Base-by-base conservation (phyloP, 1,139 yeast genomes). In the Ogataea hybrid region DNA sequence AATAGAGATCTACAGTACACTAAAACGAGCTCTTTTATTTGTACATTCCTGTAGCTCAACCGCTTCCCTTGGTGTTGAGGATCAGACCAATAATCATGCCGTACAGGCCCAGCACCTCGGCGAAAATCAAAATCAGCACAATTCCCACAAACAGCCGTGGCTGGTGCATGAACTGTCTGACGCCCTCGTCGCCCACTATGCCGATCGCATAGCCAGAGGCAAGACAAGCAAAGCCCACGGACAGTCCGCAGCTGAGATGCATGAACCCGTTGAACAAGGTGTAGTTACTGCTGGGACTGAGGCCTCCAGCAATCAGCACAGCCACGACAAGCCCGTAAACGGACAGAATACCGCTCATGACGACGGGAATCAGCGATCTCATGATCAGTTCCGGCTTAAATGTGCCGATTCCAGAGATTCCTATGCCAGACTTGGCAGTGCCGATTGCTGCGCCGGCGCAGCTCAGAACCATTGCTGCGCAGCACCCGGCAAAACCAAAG, bases 161-260 rank as follows among this genome's bases (percentile, higher is more conserved):
- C 70, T 92, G 97, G 66, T 88, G 96, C 79, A 90, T 92, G 56
- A 84, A 82, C 61, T 90, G 95, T 65, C 98, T 84, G 42, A 92
- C 97, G 63, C 98, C 98, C 56, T 90, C 97, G 64, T 92, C 98
- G 54, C 99, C 99, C 41, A 92, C 99, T 51, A 92, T 89, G 54
- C 99, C 99, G 70, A 92, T 92, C 56, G 98, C 96, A 64, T 87
- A 92, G 44, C 99, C 99, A 51, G 96, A 90, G 47, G 97, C 95
- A 61, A 92, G 75, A 65, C 97, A 95, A 4, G 97, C 88, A 59
- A 92, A 85, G 21, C 98, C 98, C 37, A 94, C 98, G 28, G 95
- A 81, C 44, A 92, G 70, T 6, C 98, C 98, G 65, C 97, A 90
- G 41, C 95, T 94, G 62, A 92, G 75, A 69, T 92, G 98, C 90